A percentile compares a stretch with the other conserved stretches of the same genome.
Evolutionary conservation across 2,329 filamentous ascomycete species (phyloP).

Genomic region (Arthrobotrys megalospora): DNA sequence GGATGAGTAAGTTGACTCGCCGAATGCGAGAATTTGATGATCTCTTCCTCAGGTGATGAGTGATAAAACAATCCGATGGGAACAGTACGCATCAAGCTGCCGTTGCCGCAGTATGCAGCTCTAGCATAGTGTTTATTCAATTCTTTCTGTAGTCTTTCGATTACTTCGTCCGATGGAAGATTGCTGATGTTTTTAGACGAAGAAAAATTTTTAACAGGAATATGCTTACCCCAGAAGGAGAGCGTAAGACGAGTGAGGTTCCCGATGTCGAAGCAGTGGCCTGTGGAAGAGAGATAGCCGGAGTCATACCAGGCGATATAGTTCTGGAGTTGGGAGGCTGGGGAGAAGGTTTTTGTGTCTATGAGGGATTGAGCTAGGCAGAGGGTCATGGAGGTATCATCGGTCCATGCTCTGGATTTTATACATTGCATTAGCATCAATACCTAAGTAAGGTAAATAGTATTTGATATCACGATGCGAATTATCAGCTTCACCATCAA

Average conservation of each 20-base stretch:
- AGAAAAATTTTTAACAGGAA: slow-evolving; percentile 12
- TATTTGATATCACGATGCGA: no score
- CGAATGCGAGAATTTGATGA: slow-evolving; percentile 33
- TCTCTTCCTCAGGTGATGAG: slow-evolving; percentile 27
- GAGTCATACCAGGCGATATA: slow-evolving; percentile 67
- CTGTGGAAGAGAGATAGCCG: slow-evolving; percentile 67
- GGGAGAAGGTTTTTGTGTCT: slow-evolving; percentile 65
- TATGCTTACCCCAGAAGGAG: slow-evolving; percentile 64
- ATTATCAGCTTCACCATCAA: not conserved
- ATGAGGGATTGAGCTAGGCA: slow-evolving; percentile 68
- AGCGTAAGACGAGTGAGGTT: slow-evolving; percentile 66
- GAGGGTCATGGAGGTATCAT: slow-evolving; percentile 69
- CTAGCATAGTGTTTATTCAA: slow-evolving; percentile 36
- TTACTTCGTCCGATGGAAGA: slow-evolving; percentile 61
- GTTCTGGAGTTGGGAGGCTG: slow-evolving; percentile 65
- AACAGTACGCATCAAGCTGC: slow-evolving; percentile 68
- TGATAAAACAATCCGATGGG: slow-evolving; percentile 67
- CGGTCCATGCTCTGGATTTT: slow-evolving; percentile 66
- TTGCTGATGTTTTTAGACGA: slow-evolving; percentile 1
- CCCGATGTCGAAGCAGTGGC: slow-evolving; percentile 68
- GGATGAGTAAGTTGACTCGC: slow-evolving; percentile 68
- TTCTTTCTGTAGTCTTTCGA: slow-evolving; percentile 24
- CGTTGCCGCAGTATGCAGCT: slow-evolving; percentile 66
- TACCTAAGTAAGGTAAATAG: no score
- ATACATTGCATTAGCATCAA: not conserved